Evolutionary conservation across 73 alveolate genomes (phyloP), one percentile per base, ranked within the genome.

Genomic region (Blepharisma stoltei): DNA sequence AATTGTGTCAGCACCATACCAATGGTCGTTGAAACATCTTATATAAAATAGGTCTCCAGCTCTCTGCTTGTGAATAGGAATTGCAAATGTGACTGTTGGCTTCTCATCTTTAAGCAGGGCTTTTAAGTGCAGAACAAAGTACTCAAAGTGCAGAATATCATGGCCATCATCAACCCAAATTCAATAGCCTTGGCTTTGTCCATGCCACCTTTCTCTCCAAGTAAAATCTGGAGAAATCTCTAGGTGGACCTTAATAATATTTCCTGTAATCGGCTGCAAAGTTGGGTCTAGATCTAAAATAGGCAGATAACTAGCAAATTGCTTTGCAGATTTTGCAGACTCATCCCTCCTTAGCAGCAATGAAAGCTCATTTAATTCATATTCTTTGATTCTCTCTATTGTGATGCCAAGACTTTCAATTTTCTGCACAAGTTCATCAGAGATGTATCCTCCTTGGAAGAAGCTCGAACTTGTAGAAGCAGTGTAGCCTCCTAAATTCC

Each of bases 111-210:
- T 82, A 81, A 54, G 78, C 81, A 83, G 91, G 71, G 89, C 90
- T 65, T 90, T 89, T 68, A 92, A 88, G 50, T 92, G 89, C 66
- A 96, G 85, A 6, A 86, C 84, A 86, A 95, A 97, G 83, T 88
- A 81, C 89, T 97, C 99, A 48, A 89, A 89, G 84, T 97, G 99
- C 67, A 97, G 88, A 43, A 97, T 93, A 78, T 96, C 99, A 67
- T 85, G 83, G 43, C 86, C 95, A 73, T 94, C 94, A 80, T 92
- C 97, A 6, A 97, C 98, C 47, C 95, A 81, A 7, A 68, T 43
- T 49, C 78, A 32, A 82, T 54, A 48, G 18, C 54, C 41, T 84
- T 46, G 50, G 69, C 78, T 43, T 88, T 83, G 69, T 89, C 81
- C 80, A 54, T 54, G 81, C 84, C 77, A 73, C 3, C 82, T 18